Evolutionary conservation across 2,329 filamentous ascomycete species (phyloP).

Genomic region (Phaeosphaeria sp.): DNA sequence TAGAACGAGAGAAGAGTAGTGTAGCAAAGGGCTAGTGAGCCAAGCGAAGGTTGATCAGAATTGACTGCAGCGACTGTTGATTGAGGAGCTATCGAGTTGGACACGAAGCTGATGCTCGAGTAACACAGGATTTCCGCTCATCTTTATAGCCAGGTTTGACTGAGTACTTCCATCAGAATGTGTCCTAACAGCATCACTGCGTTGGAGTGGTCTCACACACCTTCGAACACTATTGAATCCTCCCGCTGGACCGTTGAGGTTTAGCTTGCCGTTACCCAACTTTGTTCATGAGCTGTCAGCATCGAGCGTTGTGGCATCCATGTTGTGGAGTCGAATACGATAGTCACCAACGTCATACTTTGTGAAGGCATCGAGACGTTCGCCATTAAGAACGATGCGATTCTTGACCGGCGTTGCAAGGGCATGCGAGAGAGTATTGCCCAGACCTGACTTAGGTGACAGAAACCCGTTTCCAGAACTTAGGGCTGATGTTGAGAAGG

Average conservation of each 20-base stretch:
- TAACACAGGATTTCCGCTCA: neutral
- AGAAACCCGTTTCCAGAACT: neutral
- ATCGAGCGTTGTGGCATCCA: neutral
- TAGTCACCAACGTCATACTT: slow-evolving; percentile 1
- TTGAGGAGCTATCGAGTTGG: neutral
- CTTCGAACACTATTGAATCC: neutral
- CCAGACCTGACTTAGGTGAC: neutral
- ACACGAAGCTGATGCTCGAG: slow-evolving; percentile 2
- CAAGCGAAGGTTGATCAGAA: neutral
- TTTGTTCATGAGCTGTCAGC: neutral
- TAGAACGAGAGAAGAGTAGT: slow-evolving; percentile 1
- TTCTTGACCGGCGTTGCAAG: neutral
- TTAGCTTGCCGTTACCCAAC: neutral
- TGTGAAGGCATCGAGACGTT: neutral
- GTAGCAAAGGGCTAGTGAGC: neutral
- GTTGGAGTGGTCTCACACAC: neutral
- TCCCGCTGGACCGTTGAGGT: neutral
- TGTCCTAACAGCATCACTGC: neutral
- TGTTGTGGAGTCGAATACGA: neutral
- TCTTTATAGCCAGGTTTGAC: neutral
- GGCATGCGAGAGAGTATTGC: slow-evolving; percentile 4
- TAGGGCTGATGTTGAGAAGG: neutral
- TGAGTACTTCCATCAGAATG: neutral
- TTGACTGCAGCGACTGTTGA: neutral
- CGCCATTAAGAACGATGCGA: neutral